Evolutionary conservation across 768 basidiomycete genomes (phyloP).

Genomic region (Flagelloscypha sp.): DNA sequence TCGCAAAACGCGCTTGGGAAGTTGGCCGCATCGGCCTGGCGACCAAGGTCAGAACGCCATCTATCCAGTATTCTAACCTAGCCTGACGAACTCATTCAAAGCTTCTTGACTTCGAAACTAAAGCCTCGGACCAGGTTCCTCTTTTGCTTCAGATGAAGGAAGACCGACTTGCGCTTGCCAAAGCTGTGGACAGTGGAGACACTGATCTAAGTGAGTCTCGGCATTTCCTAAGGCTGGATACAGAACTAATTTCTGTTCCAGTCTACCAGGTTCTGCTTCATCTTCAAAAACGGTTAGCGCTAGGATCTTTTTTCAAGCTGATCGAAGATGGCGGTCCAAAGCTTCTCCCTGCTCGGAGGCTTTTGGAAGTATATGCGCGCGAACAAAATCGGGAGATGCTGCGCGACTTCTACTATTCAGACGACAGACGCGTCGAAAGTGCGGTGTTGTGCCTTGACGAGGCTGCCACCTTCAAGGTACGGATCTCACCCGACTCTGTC

Average conservation of each 20-base stretch:
- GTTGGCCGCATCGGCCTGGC: conserved; percentile 73
- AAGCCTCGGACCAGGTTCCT: conserved; percentile 88
- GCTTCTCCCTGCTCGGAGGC: conserved; percentile 64
- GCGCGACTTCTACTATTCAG: conserved; percentile 95
- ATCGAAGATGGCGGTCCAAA: conserved; percentile 83
- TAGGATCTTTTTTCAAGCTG: conserved; percentile 90
- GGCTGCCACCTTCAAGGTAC: conserved; percentile 56
- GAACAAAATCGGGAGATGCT: conserved; percentile 90
- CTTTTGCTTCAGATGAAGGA: conserved; percentile 92
- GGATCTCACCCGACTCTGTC: conserved; percentile 12
- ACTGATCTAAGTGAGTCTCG: conserved; percentile 73
- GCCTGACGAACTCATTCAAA: conserved; percentile 24
- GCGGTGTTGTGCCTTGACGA: conserved; percentile 86
- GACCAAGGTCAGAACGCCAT: conserved; percentile 52
- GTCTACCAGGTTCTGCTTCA: conserved; percentile 93
- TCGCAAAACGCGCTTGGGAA: conserved; percentile 91
- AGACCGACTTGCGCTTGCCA: conserved; percentile 76
- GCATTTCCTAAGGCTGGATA: not conserved
- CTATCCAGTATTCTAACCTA: too few relatives aligned
- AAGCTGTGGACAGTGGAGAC: conserved; percentile 92
- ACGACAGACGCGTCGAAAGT: conserved; percentile 90
- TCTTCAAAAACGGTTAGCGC: conserved; percentile 69
- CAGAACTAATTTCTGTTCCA: conserved; percentile 20
- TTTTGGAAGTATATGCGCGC: conserved; percentile 84
- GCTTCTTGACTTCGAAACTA: conserved; percentile 87